Percentiles rank a stretch among this genome's conserved stretches.
These are phyloP conservation scores for Nicotiana paniculata DNA, from an alignment of 257 asterid species.

Conservation along the genomic window DNA sequence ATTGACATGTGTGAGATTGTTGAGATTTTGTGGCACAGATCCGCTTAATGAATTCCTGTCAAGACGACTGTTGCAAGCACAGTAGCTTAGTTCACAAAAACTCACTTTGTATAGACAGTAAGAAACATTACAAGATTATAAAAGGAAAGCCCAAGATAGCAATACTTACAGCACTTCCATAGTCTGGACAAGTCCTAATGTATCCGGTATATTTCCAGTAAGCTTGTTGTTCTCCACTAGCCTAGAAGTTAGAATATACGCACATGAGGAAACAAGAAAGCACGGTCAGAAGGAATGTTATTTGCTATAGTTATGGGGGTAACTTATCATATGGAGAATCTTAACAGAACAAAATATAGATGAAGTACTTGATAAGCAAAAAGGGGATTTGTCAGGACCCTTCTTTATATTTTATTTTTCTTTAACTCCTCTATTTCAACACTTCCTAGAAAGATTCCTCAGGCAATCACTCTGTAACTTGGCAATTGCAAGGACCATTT, in stretches of 20 bases:
- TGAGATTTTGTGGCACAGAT: constrained; percentile 54
- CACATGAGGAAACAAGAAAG: neutral
- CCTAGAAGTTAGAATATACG: constrained; percentile 26
- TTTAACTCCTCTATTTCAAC: too few relatives aligned
- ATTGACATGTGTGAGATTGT: constrained; percentile 42
- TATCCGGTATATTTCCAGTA: constrained; percentile 60
- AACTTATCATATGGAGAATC: too few relatives aligned
- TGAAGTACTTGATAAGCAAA: too few relatives aligned
- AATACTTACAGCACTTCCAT: constrained; percentile 83
- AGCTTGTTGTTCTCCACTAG: constrained; percentile 64
- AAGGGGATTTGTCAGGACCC: too few relatives aligned
- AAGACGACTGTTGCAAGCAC: constrained; percentile 49
- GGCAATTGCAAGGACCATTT: too few relatives aligned
- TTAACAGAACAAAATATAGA: too few relatives aligned
- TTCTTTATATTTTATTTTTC: too few relatives aligned
- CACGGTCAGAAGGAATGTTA: neutral
- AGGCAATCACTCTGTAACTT: too few relatives aligned
- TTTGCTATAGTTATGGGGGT: neutral
- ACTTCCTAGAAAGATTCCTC: too few relatives aligned
- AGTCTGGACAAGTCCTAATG: constrained; percentile 44
- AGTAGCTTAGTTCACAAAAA: constrained; percentile 6
- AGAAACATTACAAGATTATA: neutral
- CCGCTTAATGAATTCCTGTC: constrained; percentile 60
- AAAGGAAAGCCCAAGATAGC: constrained; percentile 7
- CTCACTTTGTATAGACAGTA: neutral